A percentile compares a stretch with the other conserved stretches of the same genome.
Evolutionary conservation across 2,329 filamentous ascomycete species (phyloP).

Genomic region (Penicillium fuscoglaucum): DNA sequence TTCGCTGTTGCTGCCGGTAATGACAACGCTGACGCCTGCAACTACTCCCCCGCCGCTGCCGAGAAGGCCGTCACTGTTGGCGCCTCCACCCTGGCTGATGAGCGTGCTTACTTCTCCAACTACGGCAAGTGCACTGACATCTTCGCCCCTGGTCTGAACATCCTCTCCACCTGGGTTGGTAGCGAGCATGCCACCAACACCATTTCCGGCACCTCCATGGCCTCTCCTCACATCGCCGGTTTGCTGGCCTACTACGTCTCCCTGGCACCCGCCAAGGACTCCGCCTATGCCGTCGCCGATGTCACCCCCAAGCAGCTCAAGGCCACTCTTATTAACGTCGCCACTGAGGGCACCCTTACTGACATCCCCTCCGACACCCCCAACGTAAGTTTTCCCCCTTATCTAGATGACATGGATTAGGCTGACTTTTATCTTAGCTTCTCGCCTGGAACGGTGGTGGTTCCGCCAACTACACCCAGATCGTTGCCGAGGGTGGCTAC

Average conservation of each 20-base stretch:
- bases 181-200: constrained; percentile 96
- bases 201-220: constrained; percentile 99
- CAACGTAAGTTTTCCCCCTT: constrained; percentile 59
- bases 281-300: constrained; percentile 82
- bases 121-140: constrained; percentile 99
- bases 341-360: constrained; percentile 72
- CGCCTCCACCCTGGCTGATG: constrained; percentile 87
- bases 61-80: constrained; percentile 92
- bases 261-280: constrained; percentile 86
- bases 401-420: neutral
- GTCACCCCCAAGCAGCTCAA: constrained; percentile 96
- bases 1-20: constrained; percentile 98
- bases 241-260: constrained; percentile 97
- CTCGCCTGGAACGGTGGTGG: constrained; percentile 99
- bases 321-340: constrained; percentile 78
- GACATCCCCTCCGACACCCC: constrained; percentile 83
- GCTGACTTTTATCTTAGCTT: constrained; percentile 51
- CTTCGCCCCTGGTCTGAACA: constrained; percentile 95
- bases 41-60: constrained; percentile 95
- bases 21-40: constrained; percentile 98
- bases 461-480: constrained; percentile 83
- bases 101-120: constrained; percentile 99
- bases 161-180: constrained; percentile 97
- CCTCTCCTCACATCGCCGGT: constrained; percentile 93
- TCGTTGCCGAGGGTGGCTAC: constrained; percentile 73